Base-by-base conservation (phyloP, 441 rosid species). In the Pelargonium australe region DNA sequence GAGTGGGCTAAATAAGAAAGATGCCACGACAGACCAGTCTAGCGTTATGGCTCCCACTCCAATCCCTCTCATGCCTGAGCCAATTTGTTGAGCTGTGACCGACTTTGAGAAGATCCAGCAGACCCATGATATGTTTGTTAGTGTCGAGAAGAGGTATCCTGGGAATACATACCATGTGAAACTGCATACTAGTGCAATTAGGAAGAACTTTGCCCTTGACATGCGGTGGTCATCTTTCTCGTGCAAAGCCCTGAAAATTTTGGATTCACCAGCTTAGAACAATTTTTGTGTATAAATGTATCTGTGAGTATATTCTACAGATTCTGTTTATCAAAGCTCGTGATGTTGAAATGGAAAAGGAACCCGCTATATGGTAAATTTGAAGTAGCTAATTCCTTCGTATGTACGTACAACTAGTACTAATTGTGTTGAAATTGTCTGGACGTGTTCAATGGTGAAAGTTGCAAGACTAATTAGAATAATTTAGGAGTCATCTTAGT, bases 21-120 rank as follows among this genome's bases (percentile, higher is more conserved):
- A 88, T 0, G 96, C 90, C 34, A 86, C 88, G 0, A 77, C 85
- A 2, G 90, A 20, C 98, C 96, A 92, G 85, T 92, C 98, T 0
- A 92, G 90, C 17, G 95, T 81, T 12, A 88, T 16, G 64, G 95
- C 95, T 43, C 95, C 97, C 10, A 90, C 79, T 23, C 98, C 98
- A 2, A 92, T 90, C 9, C 96, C 97, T n/a, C 69, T 74, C 88
- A 86, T 85, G 58, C 98, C 98, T 0, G 98, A 89, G 64, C 98
- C 98, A 7, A 92, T 70, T 71, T 92, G 96, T 58, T 92, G 98
- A 63, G 95, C 94, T 0, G 96, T 87, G 70, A 89, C 89, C 10
- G 96, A 92, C 76, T 83, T 85, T 45, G 94, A 79, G 72, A 92
- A 92, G 20, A 76, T 87, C 96, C 98, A 92, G 78, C 97, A 90